Evolutionary conservation across 2,329 filamentous ascomycete genomes (phyloP), one percentile per base, ranked within the genome.

Genomic region (Fusarium staphyleae): DNA sequence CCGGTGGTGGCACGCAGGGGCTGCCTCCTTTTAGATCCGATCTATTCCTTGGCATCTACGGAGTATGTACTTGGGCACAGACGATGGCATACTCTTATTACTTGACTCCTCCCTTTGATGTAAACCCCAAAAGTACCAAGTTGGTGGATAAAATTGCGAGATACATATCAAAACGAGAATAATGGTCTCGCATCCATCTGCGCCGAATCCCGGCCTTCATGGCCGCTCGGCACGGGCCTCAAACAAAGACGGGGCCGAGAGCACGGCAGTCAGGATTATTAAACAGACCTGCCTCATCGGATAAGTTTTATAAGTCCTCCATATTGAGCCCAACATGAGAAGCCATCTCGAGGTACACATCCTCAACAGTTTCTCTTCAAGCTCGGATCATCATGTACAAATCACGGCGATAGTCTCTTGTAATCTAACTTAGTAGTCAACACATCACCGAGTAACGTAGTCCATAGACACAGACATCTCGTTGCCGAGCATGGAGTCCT

Each of bases 401-500:
- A 37, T 35, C 33, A 7, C 7, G 11, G 18, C 18, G 14, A 13
- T 9, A 18, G 15, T 59, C 33, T 32, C 13, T 35, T 26, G 12
- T 35, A n/a, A n/a, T 24, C 16, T 34, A 1, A 7, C 13, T 19
- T 35, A 8, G n/a, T 19, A 33, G 22, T 15, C 16, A 34, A 15
- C 28, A 42, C 13, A 32, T 22, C n/a, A 41, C 39, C 19, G 22
- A 13, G 13, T 30, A 30, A 12, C n/a, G n/a, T n/a, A n/a, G n/a
- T n/a, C 33, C 33, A 35, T 8, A 26, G 9, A 28, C 19, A 18
- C 18, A 35, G 29, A 26, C 24, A 37, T 24, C 22, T 36, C n/a
- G 35, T 37, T 19, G 32, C 22, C 51, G 60, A 68, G 13, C 36
- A 73, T 74, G 70, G 60, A 60, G 46, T 67, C 67, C 26, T 48